Percentiles rank a stretch among this genome's conserved stretches.
phyloP scores from a whole-genome alignment of 1,284 basidiomycete species.

The Cerioporus squamosus region DNA sequence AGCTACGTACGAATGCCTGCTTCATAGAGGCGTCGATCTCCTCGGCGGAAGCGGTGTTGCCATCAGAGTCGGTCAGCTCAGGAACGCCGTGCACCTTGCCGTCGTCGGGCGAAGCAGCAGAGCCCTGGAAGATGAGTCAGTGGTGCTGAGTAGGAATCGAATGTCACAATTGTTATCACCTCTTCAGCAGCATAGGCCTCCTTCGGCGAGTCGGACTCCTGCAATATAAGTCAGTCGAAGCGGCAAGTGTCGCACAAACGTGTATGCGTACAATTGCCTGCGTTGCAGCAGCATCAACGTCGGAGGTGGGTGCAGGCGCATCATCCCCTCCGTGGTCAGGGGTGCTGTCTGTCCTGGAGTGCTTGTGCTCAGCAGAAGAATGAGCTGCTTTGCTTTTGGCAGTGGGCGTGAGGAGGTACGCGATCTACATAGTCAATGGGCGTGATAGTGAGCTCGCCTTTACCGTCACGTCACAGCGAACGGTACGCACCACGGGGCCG shows the following conservation, averaged over 20 bases:
- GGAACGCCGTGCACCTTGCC: conserved; percentile 14
- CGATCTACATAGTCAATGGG: too few relatives aligned
- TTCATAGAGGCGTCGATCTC: conserved; percentile 41
- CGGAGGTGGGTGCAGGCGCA: neutral
- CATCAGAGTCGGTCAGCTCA: conserved; percentile 37
- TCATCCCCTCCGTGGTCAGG: conserved; percentile 5
- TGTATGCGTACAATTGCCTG: conserved; percentile 3
- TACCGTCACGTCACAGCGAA: too few relatives aligned
- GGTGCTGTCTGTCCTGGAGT: neutral
- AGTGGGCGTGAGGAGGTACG: conserved; percentile 16
- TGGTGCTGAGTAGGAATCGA: neutral
- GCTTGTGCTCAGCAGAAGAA: conserved; percentile 6
- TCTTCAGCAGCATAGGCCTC: conserved; percentile 22
- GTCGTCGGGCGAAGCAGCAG: conserved; percentile 4
- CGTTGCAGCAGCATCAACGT: neutral
- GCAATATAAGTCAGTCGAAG: neutral
- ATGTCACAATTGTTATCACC: conserved; percentile 5
- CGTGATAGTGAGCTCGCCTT: neutral
- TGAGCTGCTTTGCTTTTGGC: conserved; percentile 16
- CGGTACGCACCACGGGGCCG: conserved; percentile 31
- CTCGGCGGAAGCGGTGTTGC: conserved; percentile 35
- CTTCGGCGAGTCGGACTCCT: conserved; percentile 20
- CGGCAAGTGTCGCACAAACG: too few relatives aligned
- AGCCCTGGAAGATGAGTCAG: conserved; percentile 5
- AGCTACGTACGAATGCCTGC: conserved; percentile 36